Base-by-base conservation (phyloP, 1,284 basidiomycete species). In the Takashimella tepidaria region DNA sequence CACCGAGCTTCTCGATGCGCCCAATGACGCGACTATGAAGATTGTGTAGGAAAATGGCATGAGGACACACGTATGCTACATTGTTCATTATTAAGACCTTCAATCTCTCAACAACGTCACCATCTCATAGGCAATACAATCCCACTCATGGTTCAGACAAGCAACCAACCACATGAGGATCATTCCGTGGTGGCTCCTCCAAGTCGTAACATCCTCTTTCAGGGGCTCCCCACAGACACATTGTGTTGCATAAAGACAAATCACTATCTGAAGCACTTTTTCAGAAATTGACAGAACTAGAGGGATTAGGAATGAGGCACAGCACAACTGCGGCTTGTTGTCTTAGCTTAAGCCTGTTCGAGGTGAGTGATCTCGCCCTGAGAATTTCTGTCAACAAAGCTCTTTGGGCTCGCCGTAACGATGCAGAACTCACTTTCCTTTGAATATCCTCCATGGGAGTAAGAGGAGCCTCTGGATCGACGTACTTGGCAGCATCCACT, bases 1-100 rank as follows among this genome's bases (percentile, higher is more conserved):
- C 25, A 54, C 57, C 3, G 68, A 74, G 66, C 66, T 74, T 42
- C 62, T 70, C 16, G 57, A 49, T 19, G 46, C 37, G 19, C 51
- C 53, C 13, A 47, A 51, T 23, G 59, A 60, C 47, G 59, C 53
- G 46, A 60, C 59, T 1, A 50, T 60, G 49, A 60, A 57, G 55
- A 46, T 60, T 25, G 55, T 56, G 52, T 60, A 53, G 49, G 49
- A 10, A n/a, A 20, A 40, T 11, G 37, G 37, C n/a, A 11, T 40
- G 37, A n/a, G n/a, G n/a, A n/a, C n/a, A 8, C 31, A 37, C 16
- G 31, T 37, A 37, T 37, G 31, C 31, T 37, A 37, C 31, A 37
- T 8, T 37, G 8, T 37, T 8, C 31, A 37, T 37, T 37, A 8
- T 8, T 37, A 8, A 37, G 31, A 37, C 31, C 31, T n/a, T n/a